phyloP scores from a whole-genome alignment of 371 early-diverging fungal genomes.

The Batkoa obscura region DNA sequence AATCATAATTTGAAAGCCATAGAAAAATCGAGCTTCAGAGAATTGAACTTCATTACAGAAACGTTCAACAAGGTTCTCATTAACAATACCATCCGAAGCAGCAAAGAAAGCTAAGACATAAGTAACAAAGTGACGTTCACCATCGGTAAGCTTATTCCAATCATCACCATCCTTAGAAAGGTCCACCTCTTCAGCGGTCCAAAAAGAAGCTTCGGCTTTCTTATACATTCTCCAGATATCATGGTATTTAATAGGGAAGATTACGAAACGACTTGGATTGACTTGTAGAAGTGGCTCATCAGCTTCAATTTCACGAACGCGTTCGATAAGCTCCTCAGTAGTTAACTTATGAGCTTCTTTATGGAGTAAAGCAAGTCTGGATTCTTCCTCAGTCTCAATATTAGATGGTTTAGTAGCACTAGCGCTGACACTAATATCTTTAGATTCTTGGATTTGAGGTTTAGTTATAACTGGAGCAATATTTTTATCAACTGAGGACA shows the following conservation, averaged over 20 bases:
- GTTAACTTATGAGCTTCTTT: too few species aligned
- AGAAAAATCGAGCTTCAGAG: slow-evolving; percentile 97
- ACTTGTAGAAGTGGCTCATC: slow-evolving; percentile 24
- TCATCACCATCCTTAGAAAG: slow-evolving; percentile 85
- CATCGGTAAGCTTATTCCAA: slow-evolving; percentile 80
- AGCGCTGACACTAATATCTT: too few species aligned
- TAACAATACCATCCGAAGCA: slow-evolving; percentile 99
- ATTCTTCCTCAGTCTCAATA: too few species aligned
- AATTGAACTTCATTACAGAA: slow-evolving; percentile 97
- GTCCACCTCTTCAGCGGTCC: slow-evolving; percentile 99
- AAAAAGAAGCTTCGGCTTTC: slow-evolving; percentile 97
- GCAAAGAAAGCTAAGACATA: slow-evolving; percentile 99
- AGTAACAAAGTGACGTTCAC: slow-evolving; percentile 94
- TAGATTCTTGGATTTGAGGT: too few species aligned
- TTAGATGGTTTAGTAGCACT: too few species aligned
- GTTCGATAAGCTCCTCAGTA: too few species aligned
- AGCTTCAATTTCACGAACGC: slow-evolving; percentile 4
- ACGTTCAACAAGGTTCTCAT: slow-evolving; percentile 94
- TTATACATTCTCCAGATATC: slow-evolving; percentile 99
- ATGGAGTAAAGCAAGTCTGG: too few species aligned
- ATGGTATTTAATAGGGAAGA: slow-evolving; percentile 91
- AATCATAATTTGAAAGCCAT: slow-evolving; percentile 99
- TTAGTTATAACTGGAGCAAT: too few species aligned
- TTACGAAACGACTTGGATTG: slow-evolving; percentile 73
- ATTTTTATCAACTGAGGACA: too few species aligned